These are phyloP conservation scores for Agrocybe praecox DNA, from an alignment of 768 basidiomycete species.

Conservation along the genomic window DNA sequence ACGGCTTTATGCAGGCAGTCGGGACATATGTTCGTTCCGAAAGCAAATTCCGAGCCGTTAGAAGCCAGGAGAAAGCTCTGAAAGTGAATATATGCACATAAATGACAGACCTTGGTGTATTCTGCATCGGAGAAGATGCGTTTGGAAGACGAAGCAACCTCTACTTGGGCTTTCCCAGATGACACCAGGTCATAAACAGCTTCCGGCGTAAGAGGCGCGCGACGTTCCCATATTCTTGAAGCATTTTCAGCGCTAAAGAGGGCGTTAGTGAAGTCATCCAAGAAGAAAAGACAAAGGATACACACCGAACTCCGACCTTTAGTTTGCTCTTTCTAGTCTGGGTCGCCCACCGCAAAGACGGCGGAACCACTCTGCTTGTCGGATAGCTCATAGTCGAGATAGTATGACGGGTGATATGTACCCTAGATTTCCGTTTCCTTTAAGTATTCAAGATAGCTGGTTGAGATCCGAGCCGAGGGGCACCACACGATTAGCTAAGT, in stretches of 20 bases:
- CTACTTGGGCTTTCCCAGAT: constrained; percentile 60
- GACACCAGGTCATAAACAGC: constrained; percentile 64
- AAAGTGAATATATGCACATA: background rate
- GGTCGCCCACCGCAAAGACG: background rate
- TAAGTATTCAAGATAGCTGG: constrained; percentile 2
- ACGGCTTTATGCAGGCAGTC: too few species aligned
- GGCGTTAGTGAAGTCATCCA: background rate
- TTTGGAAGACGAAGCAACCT: constrained; percentile 76
- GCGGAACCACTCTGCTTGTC: background rate
- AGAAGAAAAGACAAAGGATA: background rate
- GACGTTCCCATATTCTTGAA: constrained; percentile 81
- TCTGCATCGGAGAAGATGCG: constrained; percentile 69
- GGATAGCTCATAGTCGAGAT: background rate
- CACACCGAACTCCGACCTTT: constrained; percentile 16
- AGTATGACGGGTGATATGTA: constrained; percentile 2
- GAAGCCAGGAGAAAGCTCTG: background rate
- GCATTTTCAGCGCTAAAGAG: constrained; percentile 73
- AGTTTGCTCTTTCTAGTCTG: background rate
- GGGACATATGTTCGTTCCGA: too few species aligned
- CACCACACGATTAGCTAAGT: constrained; percentile 22
- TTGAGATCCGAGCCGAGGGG: constrained; percentile 30
- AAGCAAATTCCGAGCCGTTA: too few species aligned
- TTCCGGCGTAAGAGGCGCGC: constrained; percentile 80
- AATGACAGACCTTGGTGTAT: constrained; percentile 60
- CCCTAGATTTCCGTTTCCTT: background rate